These are phyloP conservation scores for Ophiocordyceps camponoti-leonardi DNA, from an alignment of 2,329 filamentous ascomycete genomes.

Conservation along the genomic window DNA sequence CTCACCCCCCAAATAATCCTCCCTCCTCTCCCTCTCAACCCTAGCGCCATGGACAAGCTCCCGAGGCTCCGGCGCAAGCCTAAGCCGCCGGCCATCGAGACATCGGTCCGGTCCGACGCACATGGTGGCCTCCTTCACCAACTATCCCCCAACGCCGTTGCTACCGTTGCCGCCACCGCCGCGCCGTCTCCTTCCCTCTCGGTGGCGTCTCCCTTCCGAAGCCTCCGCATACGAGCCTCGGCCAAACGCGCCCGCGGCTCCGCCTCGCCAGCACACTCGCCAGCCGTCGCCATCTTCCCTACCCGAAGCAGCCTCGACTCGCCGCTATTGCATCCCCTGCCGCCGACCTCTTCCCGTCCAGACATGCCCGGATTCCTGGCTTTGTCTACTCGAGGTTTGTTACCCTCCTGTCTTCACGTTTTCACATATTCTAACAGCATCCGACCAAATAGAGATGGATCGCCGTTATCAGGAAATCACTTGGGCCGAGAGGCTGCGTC, in stretches of 20 bases:
- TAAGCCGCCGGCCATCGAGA: constrained; percentile 24
- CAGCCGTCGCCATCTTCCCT: constrained; percentile 13
- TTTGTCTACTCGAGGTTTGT: constrained; percentile 18
- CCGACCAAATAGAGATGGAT: constrained; percentile 34
- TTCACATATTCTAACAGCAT: constrained; percentile 2
- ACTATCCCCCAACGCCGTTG: constrained; percentile 6
- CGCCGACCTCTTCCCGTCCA: constrained; percentile 4
- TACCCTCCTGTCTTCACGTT: too few relatives aligned
- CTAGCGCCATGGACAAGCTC: constrained; percentile 22
- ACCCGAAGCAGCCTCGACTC: background rate
- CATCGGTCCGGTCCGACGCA: constrained; percentile 13
- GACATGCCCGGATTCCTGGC: constrained; percentile 22
- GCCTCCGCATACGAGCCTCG: constrained; percentile 25
- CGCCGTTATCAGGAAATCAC: constrained; percentile 33
- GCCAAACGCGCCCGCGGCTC: constrained; percentile 25
- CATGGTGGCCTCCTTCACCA: constrained; percentile 2
- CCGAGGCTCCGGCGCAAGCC: constrained; percentile 25
- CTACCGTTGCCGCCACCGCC: constrained; percentile 1
- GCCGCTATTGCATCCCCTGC: background rate
- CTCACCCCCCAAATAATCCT: background rate
- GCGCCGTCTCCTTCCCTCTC: constrained; percentile 3
- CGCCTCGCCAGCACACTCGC: constrained; percentile 20
- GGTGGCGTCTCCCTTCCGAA: constrained; percentile 24
- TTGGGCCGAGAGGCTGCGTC: constrained; percentile 33
- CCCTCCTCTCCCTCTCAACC: background rate